phyloP scores from a whole-genome alignment of 345 rosid species.

The Orychophragmus violaceus region DNA sequence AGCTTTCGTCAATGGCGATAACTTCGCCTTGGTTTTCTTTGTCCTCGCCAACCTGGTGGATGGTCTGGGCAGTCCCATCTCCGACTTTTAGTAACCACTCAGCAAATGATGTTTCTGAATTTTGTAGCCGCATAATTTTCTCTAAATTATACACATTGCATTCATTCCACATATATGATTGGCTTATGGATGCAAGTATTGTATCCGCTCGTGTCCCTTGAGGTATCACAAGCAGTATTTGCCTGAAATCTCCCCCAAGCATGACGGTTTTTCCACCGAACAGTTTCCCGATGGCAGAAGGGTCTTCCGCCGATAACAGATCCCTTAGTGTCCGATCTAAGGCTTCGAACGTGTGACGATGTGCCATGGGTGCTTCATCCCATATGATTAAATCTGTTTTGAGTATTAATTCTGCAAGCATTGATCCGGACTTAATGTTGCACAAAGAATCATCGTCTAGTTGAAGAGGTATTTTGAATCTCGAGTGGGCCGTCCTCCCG shows the following conservation, averaged over 20 bases:
- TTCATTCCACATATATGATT: background rate
- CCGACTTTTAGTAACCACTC: background rate
- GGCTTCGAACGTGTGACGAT: background rate
- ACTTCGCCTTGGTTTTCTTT: too few relatives aligned
- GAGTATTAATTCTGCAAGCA: background rate
- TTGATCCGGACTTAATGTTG: background rate
- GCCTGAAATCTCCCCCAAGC: background rate
- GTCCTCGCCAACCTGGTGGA: too few relatives aligned
- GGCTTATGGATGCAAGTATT: background rate
- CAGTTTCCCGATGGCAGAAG: accelerated
- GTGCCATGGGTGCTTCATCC: background rate
- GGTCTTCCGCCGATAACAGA: background rate
- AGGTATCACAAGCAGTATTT: background rate
- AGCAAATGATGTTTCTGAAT: background rate
- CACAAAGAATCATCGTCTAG: background rate
- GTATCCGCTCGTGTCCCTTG: background rate
- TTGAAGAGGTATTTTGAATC: accelerated
- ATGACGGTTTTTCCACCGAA: background rate
- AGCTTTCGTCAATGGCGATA: too few relatives aligned
- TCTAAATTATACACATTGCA: too few relatives aligned
- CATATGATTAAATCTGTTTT: background rate
- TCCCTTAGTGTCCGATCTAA: background rate
- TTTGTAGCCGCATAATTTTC: too few relatives aligned
- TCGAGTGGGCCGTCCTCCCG: background rate
- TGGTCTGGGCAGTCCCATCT: background rate